Percentiles rank a stretch among this genome's conserved stretches.
phyloP scores from a whole-genome alignment of 345 rosid genomes.

The Aegle marmelos region DNA sequence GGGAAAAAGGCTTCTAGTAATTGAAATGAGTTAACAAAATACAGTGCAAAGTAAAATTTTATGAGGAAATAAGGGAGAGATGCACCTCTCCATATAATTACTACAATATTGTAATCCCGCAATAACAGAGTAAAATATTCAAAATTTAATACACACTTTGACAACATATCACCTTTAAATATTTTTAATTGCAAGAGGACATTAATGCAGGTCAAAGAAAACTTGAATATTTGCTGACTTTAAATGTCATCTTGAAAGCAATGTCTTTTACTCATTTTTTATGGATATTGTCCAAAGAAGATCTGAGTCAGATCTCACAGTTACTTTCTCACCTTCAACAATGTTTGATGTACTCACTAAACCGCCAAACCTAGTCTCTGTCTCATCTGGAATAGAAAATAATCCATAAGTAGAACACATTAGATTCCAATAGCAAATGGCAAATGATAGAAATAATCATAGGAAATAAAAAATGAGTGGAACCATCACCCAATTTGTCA shows the following conservation, averaged over 20 bases:
- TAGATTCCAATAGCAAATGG: not conserved
- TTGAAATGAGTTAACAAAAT: not conserved
- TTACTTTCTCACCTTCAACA: constrained; percentile 54
- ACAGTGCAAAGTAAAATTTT: not conserved
- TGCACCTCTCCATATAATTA: not conserved
- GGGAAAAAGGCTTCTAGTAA: too few species aligned
- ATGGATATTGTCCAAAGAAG: constrained; percentile 95
- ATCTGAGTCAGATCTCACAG: constrained; percentile 71
- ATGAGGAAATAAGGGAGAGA: not conserved
- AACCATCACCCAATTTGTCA: not conserved
- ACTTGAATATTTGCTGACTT: not conserved
- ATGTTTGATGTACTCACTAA: constrained; percentile 80
- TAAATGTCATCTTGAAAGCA: not conserved
- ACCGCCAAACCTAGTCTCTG: constrained; percentile 82
- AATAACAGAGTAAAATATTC: not conserved
- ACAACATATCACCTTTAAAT: not conserved
- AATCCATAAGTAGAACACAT: not conserved
- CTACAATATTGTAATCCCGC: not conserved
- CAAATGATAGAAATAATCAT: not conserved
- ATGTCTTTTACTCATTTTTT: constrained; percentile 24
- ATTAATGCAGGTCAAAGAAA: not conserved
- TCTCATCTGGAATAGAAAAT: constrained; percentile 41
- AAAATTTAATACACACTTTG: not conserved
- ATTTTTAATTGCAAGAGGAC: not conserved
- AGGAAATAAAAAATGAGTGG: not conserved